These are phyloP conservation scores for Monosporascus sp. DNA, from an alignment of 2,329 filamentous ascomycete genomes.

Conservation along the genomic window DNA sequence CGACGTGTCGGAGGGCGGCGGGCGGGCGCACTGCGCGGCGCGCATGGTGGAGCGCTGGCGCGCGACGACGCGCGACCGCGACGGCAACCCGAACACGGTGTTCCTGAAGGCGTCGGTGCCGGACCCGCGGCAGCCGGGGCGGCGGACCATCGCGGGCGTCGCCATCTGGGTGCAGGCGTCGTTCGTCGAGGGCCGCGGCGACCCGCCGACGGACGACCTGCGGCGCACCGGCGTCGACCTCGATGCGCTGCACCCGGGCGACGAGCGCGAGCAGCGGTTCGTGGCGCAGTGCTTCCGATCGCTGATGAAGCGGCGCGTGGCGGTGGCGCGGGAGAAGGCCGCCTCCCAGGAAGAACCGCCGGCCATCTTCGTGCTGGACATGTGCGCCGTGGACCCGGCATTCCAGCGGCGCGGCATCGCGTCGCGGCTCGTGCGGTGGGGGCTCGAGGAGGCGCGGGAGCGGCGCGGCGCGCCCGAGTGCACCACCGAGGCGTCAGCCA, in stretches of 20 bases:
- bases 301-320: constrained; percentile 37
- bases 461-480: constrained; percentile 35
- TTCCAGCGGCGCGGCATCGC: constrained; percentile 48
- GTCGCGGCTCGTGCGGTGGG: constrained; percentile 39
- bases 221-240: constrained; percentile 22
- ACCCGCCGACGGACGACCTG: constrained; percentile 30
- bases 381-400: constrained; percentile 46
- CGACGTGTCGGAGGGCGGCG: constrained; percentile 31
- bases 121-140: constrained; percentile 19
- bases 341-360: constrained; percentile 28
- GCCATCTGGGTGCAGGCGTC: constrained; percentile 53
- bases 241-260: constrained; percentile 33
- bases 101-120: constrained; percentile 49
- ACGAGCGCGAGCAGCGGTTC: constrained; percentile 41
- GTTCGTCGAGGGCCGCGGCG: constrained; percentile 41
- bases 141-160: constrained; percentile 39
- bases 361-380: constrained; percentile 43
- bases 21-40: constrained; percentile 29
- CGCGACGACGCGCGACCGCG: constrained; percentile 30
- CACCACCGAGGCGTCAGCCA: constrained; percentile 40
- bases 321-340: constrained; percentile 35
- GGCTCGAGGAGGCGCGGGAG: constrained; percentile 33
- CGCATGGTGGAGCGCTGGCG: constrained; percentile 38
- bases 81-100: constrained; percentile 42
- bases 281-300: constrained; percentile 37